phyloP scores from a whole-genome alignment of 345 rosid species.

The Odontarrhena argentea region DNA sequence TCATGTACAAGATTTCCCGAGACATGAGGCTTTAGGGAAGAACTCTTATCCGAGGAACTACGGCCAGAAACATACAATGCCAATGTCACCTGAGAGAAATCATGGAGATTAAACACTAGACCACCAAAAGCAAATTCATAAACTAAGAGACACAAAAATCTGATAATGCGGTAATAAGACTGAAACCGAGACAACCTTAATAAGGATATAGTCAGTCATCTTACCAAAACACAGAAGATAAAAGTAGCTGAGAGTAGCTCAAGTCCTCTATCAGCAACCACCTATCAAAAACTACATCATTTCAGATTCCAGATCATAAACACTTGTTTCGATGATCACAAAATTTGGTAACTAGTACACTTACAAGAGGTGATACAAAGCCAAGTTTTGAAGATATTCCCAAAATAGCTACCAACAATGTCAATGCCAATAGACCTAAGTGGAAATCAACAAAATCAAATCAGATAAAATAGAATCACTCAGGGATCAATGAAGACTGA shows the following conservation, averaged over 20 bases:
- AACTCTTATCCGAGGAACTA: slow-evolving; percentile 54
- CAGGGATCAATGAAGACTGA: neutral
- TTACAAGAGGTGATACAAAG: slow-evolving; percentile 62
- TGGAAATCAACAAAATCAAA: neutral
- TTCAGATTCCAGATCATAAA: neutral
- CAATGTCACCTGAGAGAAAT: slow-evolving; percentile 59
- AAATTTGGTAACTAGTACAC: slow-evolving; percentile 3
- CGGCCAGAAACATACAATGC: slow-evolving; percentile 65
- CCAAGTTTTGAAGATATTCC: slow-evolving; percentile 59
- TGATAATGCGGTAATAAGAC: neutral
- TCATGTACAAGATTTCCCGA: slow-evolving; percentile 72
- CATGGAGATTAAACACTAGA: slow-evolving; percentile 3
- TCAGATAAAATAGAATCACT: neutral
- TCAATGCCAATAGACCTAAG: slow-evolving; percentile 63
- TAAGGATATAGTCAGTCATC: slow-evolving; percentile 30
- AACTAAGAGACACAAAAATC: neutral
- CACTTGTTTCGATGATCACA: slow-evolving; percentile 1
- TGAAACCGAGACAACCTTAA: neutral
- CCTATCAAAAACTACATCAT: slow-evolving; percentile 46
- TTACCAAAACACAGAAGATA: slow-evolving; percentile 70
- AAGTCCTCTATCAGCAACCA: slow-evolving; percentile 77
- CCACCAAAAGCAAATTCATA: neutral
- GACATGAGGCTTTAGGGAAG: slow-evolving; percentile 79
- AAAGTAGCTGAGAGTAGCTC: slow-evolving; percentile 80
- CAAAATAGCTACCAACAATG: slow-evolving; percentile 58